Evolutionary conservation across 257 asterid genomes (phyloP).

Genomic region (Solanum microdontum): DNA sequence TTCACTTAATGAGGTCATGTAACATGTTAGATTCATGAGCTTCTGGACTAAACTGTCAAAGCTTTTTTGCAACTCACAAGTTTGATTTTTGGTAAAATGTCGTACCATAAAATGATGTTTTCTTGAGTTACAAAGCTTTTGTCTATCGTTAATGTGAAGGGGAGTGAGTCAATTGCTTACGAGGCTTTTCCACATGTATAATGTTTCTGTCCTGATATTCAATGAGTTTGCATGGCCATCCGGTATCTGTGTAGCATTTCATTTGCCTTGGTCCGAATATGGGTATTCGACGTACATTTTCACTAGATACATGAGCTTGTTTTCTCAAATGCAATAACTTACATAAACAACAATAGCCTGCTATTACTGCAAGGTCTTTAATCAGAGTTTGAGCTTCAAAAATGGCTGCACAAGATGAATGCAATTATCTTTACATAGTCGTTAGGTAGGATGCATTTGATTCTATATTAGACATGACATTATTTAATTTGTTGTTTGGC

Average conservation of each 20-base stretch:
- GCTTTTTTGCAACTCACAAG: neutral
- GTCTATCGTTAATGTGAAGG: neutral
- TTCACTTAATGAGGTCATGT: neutral
- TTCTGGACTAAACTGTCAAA: neutral
- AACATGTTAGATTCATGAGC: neutral
- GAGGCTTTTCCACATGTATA: slow-evolving; percentile 1
- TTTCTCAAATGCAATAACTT: neutral
- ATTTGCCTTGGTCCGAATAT: neutral
- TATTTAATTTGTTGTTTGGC: neutral
- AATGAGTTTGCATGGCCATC: neutral
- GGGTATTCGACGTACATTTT: neutral
- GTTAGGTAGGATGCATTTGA: neutral
- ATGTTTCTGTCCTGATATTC: neutral
- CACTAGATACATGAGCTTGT: neutral
- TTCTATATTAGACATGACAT: neutral
- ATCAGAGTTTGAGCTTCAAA: neutral
- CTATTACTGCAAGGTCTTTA: neutral
- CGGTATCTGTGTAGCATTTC: neutral
- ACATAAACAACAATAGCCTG: neutral
- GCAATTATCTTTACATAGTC: neutral
- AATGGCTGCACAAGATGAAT: neutral
- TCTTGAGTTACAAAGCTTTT: neutral
- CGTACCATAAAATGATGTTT: neutral
- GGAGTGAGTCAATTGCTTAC: neutral
- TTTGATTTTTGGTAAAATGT: neutral